These are phyloP conservation scores for Ophiostoma sp. DNA, from an alignment of 2,329 filamentous ascomycete genomes.

Conservation along the genomic window DNA sequence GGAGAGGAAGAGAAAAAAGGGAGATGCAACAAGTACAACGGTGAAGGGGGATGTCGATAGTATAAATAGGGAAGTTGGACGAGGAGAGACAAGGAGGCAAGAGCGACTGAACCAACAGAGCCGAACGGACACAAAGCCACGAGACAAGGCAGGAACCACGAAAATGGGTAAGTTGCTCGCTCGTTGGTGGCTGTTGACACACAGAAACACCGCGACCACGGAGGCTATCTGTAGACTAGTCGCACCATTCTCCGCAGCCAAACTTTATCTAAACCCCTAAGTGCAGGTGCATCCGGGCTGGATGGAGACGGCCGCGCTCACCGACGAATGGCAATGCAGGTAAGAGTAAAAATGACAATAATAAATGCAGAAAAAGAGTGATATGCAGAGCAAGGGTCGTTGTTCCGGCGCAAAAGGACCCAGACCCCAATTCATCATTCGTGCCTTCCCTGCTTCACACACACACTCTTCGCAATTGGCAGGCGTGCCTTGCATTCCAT, in stretches of 20 bases:
- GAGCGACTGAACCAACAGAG: neutral
- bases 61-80: slow-evolving; percentile 19
- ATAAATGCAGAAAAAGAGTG: neutral
- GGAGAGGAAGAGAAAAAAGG: neutral
- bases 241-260: slow-evolving; percentile 13
- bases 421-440: neutral
- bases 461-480: neutral
- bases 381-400: slow-evolving; percentile 1
- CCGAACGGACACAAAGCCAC: neutral
- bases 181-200: slow-evolving; percentile 20
- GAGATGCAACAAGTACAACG: neutral
- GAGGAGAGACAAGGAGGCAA: neutral
- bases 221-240: slow-evolving; percentile 21
- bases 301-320: slow-evolving; percentile 16
- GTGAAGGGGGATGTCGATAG: neutral
- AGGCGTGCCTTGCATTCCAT: slow-evolving; percentile 3
- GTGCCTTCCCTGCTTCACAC: neutral
- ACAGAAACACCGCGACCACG: slow-evolving; percentile 11
- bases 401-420: neutral
- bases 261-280: slow-evolving; percentile 53
- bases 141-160: neutral
- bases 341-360: neutral
- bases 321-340: slow-evolving; percentile 10
- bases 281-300: slow-evolving; percentile 52
- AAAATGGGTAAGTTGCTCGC: neutral